These are phyloP conservation scores for Clavulina sp. DNA, from an alignment of 768 basidiomycete genomes.

Conservation along the genomic window DNA sequence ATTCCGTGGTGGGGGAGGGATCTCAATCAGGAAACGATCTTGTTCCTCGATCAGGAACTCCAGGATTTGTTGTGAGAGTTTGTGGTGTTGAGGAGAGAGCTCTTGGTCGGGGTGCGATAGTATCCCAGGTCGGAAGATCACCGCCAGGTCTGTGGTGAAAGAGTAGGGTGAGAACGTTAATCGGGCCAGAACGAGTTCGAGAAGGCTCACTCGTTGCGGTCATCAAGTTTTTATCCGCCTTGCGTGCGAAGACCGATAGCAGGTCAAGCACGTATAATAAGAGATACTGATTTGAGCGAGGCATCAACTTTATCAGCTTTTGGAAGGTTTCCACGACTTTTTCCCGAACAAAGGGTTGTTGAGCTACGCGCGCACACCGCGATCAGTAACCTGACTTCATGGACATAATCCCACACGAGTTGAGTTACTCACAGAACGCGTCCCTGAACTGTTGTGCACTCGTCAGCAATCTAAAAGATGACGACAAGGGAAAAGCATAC, in stretches of 20 bases:
- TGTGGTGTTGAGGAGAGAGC: constrained; percentile 71
- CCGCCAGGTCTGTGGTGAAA: constrained; percentile 58
- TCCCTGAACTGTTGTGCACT: not conserved
- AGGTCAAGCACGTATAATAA: constrained; percentile 92
- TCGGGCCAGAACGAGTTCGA: not conserved
- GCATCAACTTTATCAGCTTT: constrained; percentile 65
- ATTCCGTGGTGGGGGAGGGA: constrained; percentile 42
- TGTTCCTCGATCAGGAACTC: constrained; percentile 95
- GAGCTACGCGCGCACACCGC: not conserved
- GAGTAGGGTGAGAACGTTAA: not conserved
- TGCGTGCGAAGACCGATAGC: constrained; percentile 83
- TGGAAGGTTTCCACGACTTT: constrained; percentile 68
- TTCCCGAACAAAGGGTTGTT: constrained; percentile 1
- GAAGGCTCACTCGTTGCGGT: constrained; percentile 62
- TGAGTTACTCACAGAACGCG: not conserved
- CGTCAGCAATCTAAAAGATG: not conserved
- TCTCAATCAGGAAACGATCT: constrained; percentile 85
- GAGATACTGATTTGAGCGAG: constrained; percentile 85
- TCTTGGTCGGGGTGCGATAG: constrained; percentile 81
- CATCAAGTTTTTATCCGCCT: constrained; percentile 88
- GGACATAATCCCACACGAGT: not conserved
- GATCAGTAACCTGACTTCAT: not conserved
- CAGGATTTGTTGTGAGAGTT: constrained; percentile 72
- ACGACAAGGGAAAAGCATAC: constrained; percentile 18
- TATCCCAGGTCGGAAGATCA: constrained; percentile 91